Percentiles rank a stretch among this genome's conserved stretches.
Conservation (phyloP, 228 moss, liverwort and hornwort genomes). For the Sphagnum fallax region DNA sequence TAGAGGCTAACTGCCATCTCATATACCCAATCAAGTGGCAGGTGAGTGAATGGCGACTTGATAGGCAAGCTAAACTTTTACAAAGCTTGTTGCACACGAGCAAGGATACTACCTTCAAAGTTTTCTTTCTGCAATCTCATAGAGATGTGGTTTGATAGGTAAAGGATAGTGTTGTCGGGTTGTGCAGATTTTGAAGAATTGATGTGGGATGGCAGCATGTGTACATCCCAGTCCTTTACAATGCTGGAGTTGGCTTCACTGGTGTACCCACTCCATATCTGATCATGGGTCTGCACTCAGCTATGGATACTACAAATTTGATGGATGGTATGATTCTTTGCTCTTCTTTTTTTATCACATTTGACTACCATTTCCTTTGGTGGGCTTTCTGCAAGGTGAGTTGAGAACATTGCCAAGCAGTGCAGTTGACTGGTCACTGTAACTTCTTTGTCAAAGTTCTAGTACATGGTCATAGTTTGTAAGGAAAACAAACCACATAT, state of each 20-base stretch:
- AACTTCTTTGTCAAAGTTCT: too few species aligned
- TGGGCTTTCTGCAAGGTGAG: too few species aligned
- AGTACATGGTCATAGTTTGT: too few species aligned
- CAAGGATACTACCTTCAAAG: too few species aligned
- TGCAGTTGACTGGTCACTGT: too few species aligned
- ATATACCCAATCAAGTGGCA: constrained; percentile 97
- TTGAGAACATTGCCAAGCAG: too few species aligned
- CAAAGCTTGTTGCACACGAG: too few species aligned
- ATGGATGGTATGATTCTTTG: constrained; percentile 62
- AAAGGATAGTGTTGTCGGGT: not conserved
- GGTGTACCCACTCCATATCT: constrained; percentile 95
- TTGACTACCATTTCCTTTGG: too few species aligned
- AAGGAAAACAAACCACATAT: too few species aligned
- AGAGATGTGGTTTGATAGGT: not conserved
- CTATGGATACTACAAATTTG: constrained; percentile 69
- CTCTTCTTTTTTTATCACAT: too few species aligned
- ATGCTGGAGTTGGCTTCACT: constrained; percentile 81
- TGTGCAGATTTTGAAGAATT: constrained; percentile 14
- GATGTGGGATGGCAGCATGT: constrained; percentile 73
- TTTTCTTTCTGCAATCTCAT: too few species aligned
- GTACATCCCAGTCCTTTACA: constrained; percentile 94
- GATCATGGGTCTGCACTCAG: constrained; percentile 96
- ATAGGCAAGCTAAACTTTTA: too few species aligned
- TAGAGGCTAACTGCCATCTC: constrained; percentile 90
- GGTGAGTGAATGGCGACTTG: constrained; percentile 24